A percentile compares a stretch with the other conserved stretches of the same genome.
These are phyloP conservation scores for Fusarium piperis DNA, from an alignment of 2,329 filamentous ascomycete species.

Conservation along the genomic window DNA sequence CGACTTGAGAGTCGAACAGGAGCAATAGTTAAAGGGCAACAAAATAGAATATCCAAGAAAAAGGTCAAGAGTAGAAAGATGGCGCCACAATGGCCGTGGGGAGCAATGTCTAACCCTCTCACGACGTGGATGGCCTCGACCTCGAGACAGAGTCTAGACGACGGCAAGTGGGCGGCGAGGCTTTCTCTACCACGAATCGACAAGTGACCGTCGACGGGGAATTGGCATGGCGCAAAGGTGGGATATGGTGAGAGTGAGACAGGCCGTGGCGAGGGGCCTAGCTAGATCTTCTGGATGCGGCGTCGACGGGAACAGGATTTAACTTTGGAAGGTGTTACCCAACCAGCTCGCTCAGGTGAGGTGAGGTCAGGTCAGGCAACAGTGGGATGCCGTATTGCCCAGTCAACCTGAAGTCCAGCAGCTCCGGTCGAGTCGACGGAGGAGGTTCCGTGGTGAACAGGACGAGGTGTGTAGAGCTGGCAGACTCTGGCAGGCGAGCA, in stretches of 20 bases:
- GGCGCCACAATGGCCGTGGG: slow-evolving; percentile 5
- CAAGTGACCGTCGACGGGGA: slow-evolving; percentile 27
- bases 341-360: slow-evolving; percentile 15
- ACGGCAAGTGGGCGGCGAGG: slow-evolving; percentile 16
- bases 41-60: neutral
- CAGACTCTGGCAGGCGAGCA: neutral
- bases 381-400: neutral
- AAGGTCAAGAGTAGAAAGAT: slow-evolving; percentile 19
- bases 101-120: slow-evolving; percentile 10
- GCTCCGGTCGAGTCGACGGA: neutral
- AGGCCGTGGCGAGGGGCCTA: slow-evolving; percentile 29
- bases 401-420: neutral
- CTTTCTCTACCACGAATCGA: slow-evolving; percentile 32
- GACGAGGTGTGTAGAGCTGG: neutral
- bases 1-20: slow-evolving; percentile 6
- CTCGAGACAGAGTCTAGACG: slow-evolving; percentile 19
- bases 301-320: slow-evolving; percentile 32
- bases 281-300: slow-evolving; percentile 33
- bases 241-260: slow-evolving; percentile 27
- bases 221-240: slow-evolving; percentile 37
- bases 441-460: neutral
- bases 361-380: slow-evolving; percentile 19
- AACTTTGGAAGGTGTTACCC: slow-evolving; percentile 27
- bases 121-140: slow-evolving; percentile 19
- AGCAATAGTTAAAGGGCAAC: neutral